Evolutionary conservation across 495 filamentous ascomycete genomes (phyloP).

Genomic region (Penicillium waksmanii): DNA sequence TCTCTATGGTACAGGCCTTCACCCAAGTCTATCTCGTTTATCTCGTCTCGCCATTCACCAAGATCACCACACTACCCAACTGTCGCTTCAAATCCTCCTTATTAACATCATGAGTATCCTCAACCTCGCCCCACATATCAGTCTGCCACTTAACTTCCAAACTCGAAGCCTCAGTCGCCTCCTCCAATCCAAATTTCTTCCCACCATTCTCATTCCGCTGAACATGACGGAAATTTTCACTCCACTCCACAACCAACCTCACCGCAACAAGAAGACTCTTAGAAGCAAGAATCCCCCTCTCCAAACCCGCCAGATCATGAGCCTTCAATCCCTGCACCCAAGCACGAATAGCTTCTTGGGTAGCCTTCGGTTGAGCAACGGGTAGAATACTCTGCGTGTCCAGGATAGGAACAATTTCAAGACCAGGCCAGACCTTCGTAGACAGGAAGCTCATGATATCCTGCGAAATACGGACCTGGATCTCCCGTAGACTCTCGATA

Average conservation of each 20-base stretch:
- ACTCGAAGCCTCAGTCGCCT: slow-evolving; percentile 77
- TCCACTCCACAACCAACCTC: slow-evolving; percentile 86
- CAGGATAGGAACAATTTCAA: slow-evolving; percentile 75
- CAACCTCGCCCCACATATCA: slow-evolving; percentile 90
- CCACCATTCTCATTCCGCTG: slow-evolving; percentile 24
- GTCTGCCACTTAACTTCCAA: slow-evolving; percentile 93
- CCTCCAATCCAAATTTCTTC: slow-evolving; percentile 53
- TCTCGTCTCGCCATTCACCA: slow-evolving; percentile 64
- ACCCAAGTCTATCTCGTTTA: slow-evolving; percentile 14
- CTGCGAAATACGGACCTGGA: slow-evolving; percentile 68
- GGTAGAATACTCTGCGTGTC: slow-evolving; percentile 75
- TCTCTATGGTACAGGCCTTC: slow-evolving; percentile 2
- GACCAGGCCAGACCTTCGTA: slow-evolving; percentile 80
- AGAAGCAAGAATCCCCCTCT: slow-evolving; percentile 78
- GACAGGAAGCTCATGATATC: slow-evolving; percentile 73
- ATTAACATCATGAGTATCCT: slow-evolving; percentile 97
- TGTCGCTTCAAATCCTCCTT: slow-evolving; percentile 89
- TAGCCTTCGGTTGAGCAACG: slow-evolving; percentile 66
- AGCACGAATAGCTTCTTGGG: slow-evolving; percentile 71
- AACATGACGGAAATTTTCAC: slow-evolving; percentile 62
- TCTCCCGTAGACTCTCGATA: slow-evolving; percentile 62
- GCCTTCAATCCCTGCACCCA: slow-evolving; percentile 75
- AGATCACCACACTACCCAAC: slow-evolving; percentile 79
- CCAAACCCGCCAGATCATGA: slow-evolving; percentile 84
- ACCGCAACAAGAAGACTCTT: slow-evolving; percentile 84